These are phyloP conservation scores for Poronia punctata DNA, from an alignment of 495 filamentous ascomycete species.

Conservation along the genomic window DNA sequence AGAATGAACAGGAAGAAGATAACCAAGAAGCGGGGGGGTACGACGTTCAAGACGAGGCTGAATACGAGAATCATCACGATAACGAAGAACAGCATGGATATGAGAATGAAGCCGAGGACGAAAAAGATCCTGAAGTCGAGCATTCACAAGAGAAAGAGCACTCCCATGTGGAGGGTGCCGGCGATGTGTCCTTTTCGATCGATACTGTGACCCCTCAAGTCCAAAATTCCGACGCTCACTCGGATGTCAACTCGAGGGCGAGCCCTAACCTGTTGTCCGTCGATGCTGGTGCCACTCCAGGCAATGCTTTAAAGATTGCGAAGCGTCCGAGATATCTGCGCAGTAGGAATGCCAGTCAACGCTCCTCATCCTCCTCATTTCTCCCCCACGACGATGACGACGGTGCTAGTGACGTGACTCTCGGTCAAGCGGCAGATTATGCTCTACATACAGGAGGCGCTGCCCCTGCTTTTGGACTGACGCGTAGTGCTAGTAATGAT, in stretches of 20 bases:
- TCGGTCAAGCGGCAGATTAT: constrained; percentile 68
- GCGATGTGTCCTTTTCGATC: constrained; percentile 39
- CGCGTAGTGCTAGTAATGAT: constrained; percentile 44
- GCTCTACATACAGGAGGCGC: constrained; percentile 80
- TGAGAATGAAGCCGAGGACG: too few species aligned
- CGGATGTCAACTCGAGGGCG: constrained; percentile 24
- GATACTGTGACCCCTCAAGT: constrained; percentile 37
- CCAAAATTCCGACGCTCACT: too few species aligned
- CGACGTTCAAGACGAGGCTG: too few species aligned
- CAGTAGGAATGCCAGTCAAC: constrained; percentile 67
- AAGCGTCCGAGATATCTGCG: constrained; percentile 64
- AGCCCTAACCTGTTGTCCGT: constrained; percentile 18
- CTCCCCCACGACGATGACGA: constrained; percentile 54
- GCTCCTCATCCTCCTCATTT: constrained; percentile 70
- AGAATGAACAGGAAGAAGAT: constrained; percentile 30
- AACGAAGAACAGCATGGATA: too few species aligned
- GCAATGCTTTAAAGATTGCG: constrained; percentile 31
- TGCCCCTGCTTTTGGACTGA: constrained; percentile 50
- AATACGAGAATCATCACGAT: too few species aligned
- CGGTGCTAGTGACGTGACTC: constrained; percentile 65
- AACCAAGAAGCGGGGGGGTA: too few species aligned
- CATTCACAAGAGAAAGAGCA: constrained; percentile 12
- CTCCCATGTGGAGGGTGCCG: constrained; percentile 5
- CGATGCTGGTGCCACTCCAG: constrained; percentile 26
- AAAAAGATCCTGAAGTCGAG: too few species aligned